Conservation (phyloP, 129 eudicot species). For the Pulicaria dysenterica region DNA sequence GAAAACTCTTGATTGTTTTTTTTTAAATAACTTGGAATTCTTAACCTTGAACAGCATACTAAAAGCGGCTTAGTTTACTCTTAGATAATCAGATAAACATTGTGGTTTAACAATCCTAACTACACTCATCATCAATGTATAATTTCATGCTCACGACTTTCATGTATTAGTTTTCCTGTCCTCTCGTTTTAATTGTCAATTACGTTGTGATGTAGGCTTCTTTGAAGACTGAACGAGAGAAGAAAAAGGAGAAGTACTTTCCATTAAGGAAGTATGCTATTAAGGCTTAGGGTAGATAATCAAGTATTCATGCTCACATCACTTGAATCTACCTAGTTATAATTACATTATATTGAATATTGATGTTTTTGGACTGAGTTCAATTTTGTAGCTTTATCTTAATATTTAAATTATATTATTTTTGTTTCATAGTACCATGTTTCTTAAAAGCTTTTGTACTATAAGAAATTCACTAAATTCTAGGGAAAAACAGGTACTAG, state of each 20-base stretch:
- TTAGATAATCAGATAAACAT: too few species aligned
- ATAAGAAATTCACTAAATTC: too few species aligned
- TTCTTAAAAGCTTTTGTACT: not conserved
- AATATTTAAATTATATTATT: not conserved
- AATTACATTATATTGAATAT: not conserved
- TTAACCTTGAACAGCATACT: too few species aligned
- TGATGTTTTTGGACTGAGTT: not conserved
- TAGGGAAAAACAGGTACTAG: too few species aligned
- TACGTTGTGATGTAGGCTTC: constrained; percentile 39
- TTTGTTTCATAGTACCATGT: not conserved
- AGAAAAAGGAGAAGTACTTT: constrained; percentile 69
- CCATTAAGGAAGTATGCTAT: constrained; percentile 70
- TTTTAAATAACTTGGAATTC: too few species aligned
- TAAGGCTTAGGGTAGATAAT: constrained; percentile 42
- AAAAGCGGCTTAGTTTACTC: too few species aligned
- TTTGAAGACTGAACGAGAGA: constrained; percentile 62
- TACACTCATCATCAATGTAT: not conserved
- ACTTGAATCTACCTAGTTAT: constrained; percentile 6
- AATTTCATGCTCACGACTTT: not conserved
- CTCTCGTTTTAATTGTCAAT: too few species aligned
- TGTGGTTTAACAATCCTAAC: too few species aligned
- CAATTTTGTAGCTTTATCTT: constrained; percentile 20
- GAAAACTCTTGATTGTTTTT: too few species aligned
- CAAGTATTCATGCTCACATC: not conserved
- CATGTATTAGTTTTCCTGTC: too few species aligned